Evolutionary conservation across 2,329 filamentous ascomycete genomes (phyloP).

Genomic region (Colletotrichum endophyticum): DNA sequence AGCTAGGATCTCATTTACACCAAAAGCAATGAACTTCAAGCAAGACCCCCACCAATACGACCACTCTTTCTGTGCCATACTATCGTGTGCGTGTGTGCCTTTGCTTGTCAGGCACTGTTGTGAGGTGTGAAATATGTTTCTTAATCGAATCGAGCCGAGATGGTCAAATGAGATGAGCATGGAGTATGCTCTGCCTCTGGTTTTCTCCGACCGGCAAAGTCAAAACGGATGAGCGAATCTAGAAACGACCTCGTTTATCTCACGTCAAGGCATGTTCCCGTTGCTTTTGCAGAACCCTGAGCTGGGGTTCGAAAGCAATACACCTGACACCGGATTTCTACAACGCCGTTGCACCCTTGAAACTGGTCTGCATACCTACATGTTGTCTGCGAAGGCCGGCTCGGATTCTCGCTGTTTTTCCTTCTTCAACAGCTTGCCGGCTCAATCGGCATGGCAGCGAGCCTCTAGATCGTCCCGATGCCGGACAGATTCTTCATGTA

Average conservation of each 20-base stretch:
- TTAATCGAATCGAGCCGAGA: not conserved
- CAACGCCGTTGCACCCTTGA: not conserved
- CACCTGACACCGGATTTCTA: not conserved
- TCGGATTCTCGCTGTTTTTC: not conserved
- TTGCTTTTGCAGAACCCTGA: not conserved
- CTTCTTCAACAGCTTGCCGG: not conserved
- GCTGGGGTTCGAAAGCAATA: not conserved
- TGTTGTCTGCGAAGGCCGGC: not conserved
- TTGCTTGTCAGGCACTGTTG: not conserved
- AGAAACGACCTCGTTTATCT: not conserved
- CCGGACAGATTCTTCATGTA: not conserved
- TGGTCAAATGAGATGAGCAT: too few species aligned
- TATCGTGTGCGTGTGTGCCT: not conserved
- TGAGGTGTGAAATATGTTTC: not conserved
- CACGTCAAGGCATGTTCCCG: not conserved
- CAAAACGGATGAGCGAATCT: not conserved
- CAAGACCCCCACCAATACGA: slow-evolving; percentile 20
- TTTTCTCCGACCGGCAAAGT: not conserved
- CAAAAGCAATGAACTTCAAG: slow-evolving; percentile 34
- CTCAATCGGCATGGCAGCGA: not conserved
- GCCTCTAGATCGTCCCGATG: not conserved
- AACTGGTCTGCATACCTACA: not conserved
- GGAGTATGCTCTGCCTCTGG: too few species aligned
- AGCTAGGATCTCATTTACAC: slow-evolving; percentile 36
- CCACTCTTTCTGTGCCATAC: slow-evolving; percentile 1